These are phyloP conservation scores for Cyclocybe aegerita DNA, from an alignment of 768 basidiomycete species.

Conservation along the genomic window DNA sequence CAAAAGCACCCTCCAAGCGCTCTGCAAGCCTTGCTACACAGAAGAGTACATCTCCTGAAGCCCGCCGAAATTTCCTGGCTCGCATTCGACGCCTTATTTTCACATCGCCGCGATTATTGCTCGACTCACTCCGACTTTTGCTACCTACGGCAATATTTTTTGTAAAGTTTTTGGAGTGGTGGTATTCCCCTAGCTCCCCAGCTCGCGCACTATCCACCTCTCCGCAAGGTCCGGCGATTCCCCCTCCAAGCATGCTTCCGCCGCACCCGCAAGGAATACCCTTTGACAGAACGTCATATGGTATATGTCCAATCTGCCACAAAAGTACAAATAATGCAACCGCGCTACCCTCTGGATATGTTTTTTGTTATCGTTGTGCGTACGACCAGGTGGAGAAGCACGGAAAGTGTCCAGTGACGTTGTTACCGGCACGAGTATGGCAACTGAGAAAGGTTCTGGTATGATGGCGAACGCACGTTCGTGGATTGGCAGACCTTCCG, in stretches of 20 bases:
- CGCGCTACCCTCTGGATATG: constrained; percentile 88
- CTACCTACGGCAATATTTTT: constrained; percentile 92
- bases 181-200: constrained; percentile 94
- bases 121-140: constrained; percentile 77
- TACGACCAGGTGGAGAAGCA: constrained; percentile 78
- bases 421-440: constrained; percentile 72
- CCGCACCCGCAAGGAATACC: constrained; percentile 73
- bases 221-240: constrained; percentile 65
- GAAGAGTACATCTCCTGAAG: constrained; percentile 26
- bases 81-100: constrained; percentile 47
- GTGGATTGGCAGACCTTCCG: constrained; percentile 22
- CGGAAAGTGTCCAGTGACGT: constrained; percentile 84
- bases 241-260: constrained; percentile 72
- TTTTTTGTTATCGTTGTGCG: constrained; percentile 92
- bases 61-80: constrained; percentile 35
- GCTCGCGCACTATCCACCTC: constrained; percentile 69
- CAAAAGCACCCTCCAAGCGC: constrained; percentile 29
- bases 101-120: constrained; percentile 57
- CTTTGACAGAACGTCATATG: constrained; percentile 67
- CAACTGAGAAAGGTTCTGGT: constrained; percentile 86
- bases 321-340: constrained; percentile 80
- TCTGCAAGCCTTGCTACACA: constrained; percentile 33
- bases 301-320: constrained; percentile 83
- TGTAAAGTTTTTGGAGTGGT: constrained; percentile 98
- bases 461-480: constrained; percentile 46